Base-by-base conservation (phyloP, 192 early-diverging fungal genomes). In the Pilaira anomala region DNA sequence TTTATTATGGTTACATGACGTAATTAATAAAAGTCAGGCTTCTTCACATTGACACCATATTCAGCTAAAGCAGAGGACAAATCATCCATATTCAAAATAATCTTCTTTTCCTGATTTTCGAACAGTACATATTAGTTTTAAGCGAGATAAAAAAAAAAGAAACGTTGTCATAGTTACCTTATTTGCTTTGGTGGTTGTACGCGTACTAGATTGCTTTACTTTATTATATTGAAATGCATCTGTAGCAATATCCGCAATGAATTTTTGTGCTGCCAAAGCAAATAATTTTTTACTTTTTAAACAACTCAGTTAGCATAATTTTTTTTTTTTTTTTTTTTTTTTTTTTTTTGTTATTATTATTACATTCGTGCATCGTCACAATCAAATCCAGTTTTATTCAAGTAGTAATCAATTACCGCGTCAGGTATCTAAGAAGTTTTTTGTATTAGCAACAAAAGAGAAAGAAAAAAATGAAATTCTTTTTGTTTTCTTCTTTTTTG, bases 11-110 rank as follows among this genome's bases (percentile, higher is more conserved):
- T 55, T 55, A 54, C 9, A 30, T 55, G 53, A 55, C 53, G 53
- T 55, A 33, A 30, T 70, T 84, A 74, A 75, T 80, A 97, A 75
- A 93, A 96, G 18, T 98, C 95, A 6, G 95, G 97, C 63, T 97
- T 98, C 67, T 91, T 93, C 51, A 96, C 82, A 60, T 94, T 95
- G 53, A 98, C 87, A 39, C 97, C 97, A 60, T 97, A 93, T 69
- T 96, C 94, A 3, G 85, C 78, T 41, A 97, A 74, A 9, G 95
- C 95, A 14, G 88, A 83, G 3, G 92, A 83, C 49, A 98, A 76
- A 71, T 97, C 97, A 29, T 98, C 95, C 85, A 96, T 91, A 13
- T 85, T 95, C 45, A 98, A 69, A 18, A 94, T 90, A 14, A 90
- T 91, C 67, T 89, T 91, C 50, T 87, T 88, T 50, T 92, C 90